A percentile compares a stretch with the other conserved stretches of the same genome.
Evolutionary conservation across 2,329 filamentous ascomycete genomes (phyloP).

Genomic region (Thielaviopsis musarum): DNA sequence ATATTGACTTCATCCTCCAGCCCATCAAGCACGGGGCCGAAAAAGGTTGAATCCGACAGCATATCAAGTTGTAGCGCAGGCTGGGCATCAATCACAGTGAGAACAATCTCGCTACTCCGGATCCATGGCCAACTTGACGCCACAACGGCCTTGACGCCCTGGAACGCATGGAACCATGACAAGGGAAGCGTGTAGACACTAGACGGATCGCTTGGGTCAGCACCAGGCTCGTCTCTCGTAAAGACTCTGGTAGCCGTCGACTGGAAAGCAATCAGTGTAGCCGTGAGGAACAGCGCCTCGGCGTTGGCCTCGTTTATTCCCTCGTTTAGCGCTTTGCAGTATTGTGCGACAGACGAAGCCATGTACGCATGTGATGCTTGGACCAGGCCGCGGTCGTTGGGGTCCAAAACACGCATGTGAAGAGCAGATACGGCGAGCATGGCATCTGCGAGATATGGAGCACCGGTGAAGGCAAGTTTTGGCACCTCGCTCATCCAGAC

Average conservation of each 20-base stretch:
- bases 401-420: constrained; percentile 39
- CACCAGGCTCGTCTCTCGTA: constrained; percentile 32
- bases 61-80: constrained; percentile 43
- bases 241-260: constrained; percentile 46
- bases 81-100: constrained; percentile 46
- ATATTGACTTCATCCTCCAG: constrained; percentile 35
- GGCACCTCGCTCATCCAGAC: constrained; percentile 46
- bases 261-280: constrained; percentile 49
- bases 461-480: constrained; percentile 40
- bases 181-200: constrained; percentile 39
- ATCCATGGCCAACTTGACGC: constrained; percentile 49
- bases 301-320: constrained; percentile 43
- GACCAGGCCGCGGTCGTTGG: constrained; percentile 41
- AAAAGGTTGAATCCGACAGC: constrained; percentile 35
- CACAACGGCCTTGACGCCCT: constrained; percentile 49
- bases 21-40: constrained; percentile 40
- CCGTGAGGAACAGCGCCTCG: constrained; percentile 45
- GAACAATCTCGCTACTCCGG: constrained; percentile 37
- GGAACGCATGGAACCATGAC: constrained; percentile 50
- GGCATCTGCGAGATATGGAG: constrained; percentile 43
- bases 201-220: constrained; percentile 22
- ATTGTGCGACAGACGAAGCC: constrained; percentile 44
- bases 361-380: constrained; percentile 49
- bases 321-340: constrained; percentile 36
- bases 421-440: constrained; percentile 47